A percentile compares a stretch with the other conserved stretches of the same genome.
These are phyloP conservation scores for Leishmania guyanensis DNA, from an alignment of 208 protist species.

Conservation along the genomic window DNA sequence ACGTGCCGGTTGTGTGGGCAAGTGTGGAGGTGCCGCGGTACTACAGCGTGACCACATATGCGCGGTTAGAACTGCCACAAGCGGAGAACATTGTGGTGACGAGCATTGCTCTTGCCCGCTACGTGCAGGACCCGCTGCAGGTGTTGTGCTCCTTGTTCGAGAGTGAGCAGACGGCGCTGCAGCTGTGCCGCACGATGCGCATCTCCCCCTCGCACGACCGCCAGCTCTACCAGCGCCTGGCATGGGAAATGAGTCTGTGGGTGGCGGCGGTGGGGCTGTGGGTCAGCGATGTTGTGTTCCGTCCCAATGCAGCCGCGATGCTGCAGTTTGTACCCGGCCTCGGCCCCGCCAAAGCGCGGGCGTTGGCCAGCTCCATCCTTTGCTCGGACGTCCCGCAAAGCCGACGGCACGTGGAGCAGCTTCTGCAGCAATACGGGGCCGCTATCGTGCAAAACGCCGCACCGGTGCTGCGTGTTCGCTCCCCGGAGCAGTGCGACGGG, in stretches of 20 bases:
- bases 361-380: conserved; percentile 36
- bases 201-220: conserved; percentile 46
- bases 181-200: conserved; percentile 49
- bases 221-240: conserved; percentile 59
- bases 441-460: conserved; percentile 57
- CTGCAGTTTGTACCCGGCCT: conserved; percentile 88
- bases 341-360: conserved; percentile 53
- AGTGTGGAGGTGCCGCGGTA: conserved; percentile 71
- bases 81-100: conserved; percentile 52
- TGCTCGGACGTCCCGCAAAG: conserved; percentile 36
- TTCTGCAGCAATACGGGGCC: conserved; percentile 52
- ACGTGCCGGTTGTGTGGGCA: conserved; percentile 76
- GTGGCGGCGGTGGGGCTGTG: conserved; percentile 61
- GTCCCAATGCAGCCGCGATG: conserved; percentile 47
- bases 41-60: conserved; percentile 57
- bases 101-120: conserved; percentile 59
- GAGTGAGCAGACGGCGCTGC: conserved; percentile 56
- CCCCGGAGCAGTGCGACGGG: conserved; percentile 19
- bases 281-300: conserved; percentile 56
- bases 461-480: conserved; percentile 46
- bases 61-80: conserved; percentile 44
- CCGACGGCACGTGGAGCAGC: conserved; percentile 30
- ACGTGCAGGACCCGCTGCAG: conserved; percentile 77
- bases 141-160: conserved; percentile 77
- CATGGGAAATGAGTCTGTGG: conserved; percentile 88